Conservation (phyloP, 2,329 filamentous ascomycete species). For the Colletotrichum theobromicola region DNA sequence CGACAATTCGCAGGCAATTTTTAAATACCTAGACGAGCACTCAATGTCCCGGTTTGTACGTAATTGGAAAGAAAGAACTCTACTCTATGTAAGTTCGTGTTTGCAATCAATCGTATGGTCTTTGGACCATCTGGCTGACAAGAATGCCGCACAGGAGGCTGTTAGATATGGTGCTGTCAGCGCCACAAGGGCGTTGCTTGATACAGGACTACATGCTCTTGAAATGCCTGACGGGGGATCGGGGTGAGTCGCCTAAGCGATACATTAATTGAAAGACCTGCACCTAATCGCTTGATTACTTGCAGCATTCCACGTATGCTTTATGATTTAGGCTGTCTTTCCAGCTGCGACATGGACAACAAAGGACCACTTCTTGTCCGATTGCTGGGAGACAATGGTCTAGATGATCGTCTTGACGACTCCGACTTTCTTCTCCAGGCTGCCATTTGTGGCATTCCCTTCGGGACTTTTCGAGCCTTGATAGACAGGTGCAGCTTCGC, state of each 20-base stretch:
- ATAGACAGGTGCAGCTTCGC: neutral
- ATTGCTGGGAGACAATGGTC: neutral
- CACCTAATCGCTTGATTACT: neutral
- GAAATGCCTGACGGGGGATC: neutral
- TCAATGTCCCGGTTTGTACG: neutral
- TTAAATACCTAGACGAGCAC: neutral
- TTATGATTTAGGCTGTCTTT: neutral
- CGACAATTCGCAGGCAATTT: rapidly evolving
- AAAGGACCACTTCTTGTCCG: neutral
- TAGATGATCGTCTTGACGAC: neutral
- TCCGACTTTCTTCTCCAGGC: rapidly evolving
- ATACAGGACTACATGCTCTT: neutral
- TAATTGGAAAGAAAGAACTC: neutral
- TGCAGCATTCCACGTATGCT: neutral
- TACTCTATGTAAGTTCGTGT: rapidly evolving
- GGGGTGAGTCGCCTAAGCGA: too few relatives aligned
- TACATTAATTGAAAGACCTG: too few relatives aligned
- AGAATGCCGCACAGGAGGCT: too few relatives aligned
- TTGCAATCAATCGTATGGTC: rapidly evolving
- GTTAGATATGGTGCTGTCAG: too few relatives aligned
- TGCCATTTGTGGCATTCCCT: neutral
- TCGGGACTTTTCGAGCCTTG: neutral
- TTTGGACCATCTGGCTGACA: too few relatives aligned
- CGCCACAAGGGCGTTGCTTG: too few relatives aligned
- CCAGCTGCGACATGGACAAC: neutral